Conservation (phyloP, 129 eudicot genomes). For the Flaveria linearis region DNA sequence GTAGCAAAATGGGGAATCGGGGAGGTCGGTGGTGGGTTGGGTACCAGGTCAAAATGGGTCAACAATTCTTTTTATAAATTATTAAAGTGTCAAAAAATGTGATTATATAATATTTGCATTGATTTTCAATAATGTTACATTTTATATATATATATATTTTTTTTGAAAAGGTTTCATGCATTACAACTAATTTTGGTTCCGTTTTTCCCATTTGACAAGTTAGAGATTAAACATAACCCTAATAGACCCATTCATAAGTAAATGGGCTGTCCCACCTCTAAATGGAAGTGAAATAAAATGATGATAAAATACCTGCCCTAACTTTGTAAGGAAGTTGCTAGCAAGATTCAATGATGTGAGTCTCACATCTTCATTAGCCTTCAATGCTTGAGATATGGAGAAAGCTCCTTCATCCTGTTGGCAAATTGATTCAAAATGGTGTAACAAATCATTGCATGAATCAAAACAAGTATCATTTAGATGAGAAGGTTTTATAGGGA, state of each 20-base stretch:
- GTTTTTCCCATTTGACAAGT: not conserved
- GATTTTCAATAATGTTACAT: not conserved
- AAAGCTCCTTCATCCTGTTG: constrained; percentile 94
- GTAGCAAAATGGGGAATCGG: not conserved
- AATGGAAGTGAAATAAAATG: not conserved
- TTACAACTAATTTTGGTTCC: not conserved
- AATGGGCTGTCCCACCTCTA: not conserved
- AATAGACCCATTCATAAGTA: not conserved
- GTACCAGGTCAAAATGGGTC: not conserved
- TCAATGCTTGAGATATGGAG: constrained; percentile 92
- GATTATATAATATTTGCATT: not conserved
- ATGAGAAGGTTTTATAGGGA: constrained; percentile 1
- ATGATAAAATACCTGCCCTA: constrained; percentile 72
- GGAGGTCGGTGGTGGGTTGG: not conserved
- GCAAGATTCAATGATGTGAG: constrained; percentile 70
- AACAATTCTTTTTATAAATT: not conserved
- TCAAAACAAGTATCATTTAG: not conserved
- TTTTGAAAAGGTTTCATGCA: not conserved
- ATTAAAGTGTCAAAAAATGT: not conserved
- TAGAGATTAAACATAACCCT: not conserved
- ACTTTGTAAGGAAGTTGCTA: constrained; percentile 79
- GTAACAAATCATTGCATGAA: not conserved
- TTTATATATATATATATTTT: not conserved
- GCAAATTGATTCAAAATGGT: constrained; percentile 15
- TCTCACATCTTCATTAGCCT: constrained; percentile 92